These are phyloP conservation scores for Reticulomyxa filosa DNA, from an alignment of 78 protist species.

Conservation along the genomic window DNA sequence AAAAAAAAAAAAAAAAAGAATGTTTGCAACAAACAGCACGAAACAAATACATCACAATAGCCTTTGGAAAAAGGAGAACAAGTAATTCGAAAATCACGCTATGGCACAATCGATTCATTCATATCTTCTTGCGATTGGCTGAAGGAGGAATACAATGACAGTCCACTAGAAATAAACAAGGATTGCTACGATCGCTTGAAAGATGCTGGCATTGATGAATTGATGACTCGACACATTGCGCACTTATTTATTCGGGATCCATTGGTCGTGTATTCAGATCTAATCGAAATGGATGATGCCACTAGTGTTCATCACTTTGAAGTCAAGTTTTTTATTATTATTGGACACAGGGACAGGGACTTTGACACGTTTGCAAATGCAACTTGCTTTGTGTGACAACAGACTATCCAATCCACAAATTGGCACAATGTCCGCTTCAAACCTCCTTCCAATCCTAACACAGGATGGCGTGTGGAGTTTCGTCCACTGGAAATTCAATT, in stretches of 20 bases:
- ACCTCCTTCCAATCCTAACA: slow-evolving; percentile 65
- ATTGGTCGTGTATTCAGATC: slow-evolving; percentile 59
- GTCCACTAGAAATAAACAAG: slow-evolving; percentile 22
- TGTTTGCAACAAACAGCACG: too few species aligned
- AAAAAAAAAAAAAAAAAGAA: too few species aligned
- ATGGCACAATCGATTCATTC: background rate
- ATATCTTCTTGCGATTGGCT: too few species aligned
- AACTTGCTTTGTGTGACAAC: too few species aligned
- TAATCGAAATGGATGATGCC: slow-evolving; percentile 30
- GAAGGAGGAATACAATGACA: slow-evolving; percentile 38
- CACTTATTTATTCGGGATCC: slow-evolving; percentile 82
- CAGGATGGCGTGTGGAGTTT: slow-evolving; percentile 92
- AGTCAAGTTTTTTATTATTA: background rate
- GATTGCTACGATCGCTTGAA: slow-evolving; percentile 17
- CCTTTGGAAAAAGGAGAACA: background rate
- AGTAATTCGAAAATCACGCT: background rate
- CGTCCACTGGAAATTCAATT: slow-evolving; percentile 34
- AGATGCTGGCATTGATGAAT: slow-evolving; percentile 41
- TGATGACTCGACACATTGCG: slow-evolving; percentile 59
- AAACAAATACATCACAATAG: too few species aligned
- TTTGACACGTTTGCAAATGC: too few species aligned
- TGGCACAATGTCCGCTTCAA: slow-evolving; percentile 92
- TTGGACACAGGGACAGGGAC: too few species aligned
- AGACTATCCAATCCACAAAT: too few species aligned
- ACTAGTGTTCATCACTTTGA: slow-evolving; percentile 50